phyloP scores from a whole-genome alignment of 768 basidiomycete species.

The Pisolithus albus region DNA sequence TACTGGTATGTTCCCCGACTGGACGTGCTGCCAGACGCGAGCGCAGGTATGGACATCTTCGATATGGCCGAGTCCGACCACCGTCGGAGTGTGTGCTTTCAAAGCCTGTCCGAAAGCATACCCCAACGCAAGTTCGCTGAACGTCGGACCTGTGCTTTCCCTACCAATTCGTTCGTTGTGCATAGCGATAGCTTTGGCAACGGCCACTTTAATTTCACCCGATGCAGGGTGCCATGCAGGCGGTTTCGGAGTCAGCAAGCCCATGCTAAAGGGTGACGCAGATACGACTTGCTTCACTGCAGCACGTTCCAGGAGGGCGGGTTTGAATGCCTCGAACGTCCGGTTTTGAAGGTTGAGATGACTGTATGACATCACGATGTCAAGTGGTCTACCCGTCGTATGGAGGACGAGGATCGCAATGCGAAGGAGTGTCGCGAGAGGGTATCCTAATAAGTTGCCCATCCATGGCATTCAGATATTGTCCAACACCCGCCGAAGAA shows the following conservation, averaged over 20 bases:
- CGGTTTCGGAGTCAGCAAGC: slow-evolving; percentile 52
- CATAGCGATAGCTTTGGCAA: slow-evolving; percentile 28
- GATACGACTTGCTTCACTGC: slow-evolving; percentile 60
- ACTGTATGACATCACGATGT: slow-evolving; percentile 74
- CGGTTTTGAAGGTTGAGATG: slow-evolving; percentile 73
- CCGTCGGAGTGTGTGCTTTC: slow-evolving; percentile 48
- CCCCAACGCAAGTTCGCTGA: slow-evolving; percentile 67
- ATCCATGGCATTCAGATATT: neutral
- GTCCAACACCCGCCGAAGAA: neutral
- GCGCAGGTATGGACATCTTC: slow-evolving; percentile 72
- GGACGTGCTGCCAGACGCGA: slow-evolving; percentile 57
- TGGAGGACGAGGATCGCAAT: slow-evolving; percentile 67
- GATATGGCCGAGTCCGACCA: slow-evolving; percentile 64
- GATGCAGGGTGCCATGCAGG: slow-evolving; percentile 80
- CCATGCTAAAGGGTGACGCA: slow-evolving; percentile 85
- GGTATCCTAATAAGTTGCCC: slow-evolving; percentile 49
- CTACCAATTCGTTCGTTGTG: slow-evolving; percentile 36
- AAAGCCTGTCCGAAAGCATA: slow-evolving; percentile 53
- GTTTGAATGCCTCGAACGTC: slow-evolving; percentile 49
- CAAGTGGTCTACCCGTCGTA: slow-evolving; percentile 61
- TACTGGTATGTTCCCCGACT: slow-evolving; percentile 28
- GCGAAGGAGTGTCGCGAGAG: slow-evolving; percentile 79
- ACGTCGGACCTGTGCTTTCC: slow-evolving; percentile 5
- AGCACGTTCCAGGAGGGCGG: slow-evolving; percentile 54
- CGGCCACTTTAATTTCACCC: slow-evolving; percentile 37